A percentile compares a stretch with the other conserved stretches of the same genome.
phyloP scores from a whole-genome alignment of 2,329 filamentous ascomycete species.

The Capronia coronata region DNA sequence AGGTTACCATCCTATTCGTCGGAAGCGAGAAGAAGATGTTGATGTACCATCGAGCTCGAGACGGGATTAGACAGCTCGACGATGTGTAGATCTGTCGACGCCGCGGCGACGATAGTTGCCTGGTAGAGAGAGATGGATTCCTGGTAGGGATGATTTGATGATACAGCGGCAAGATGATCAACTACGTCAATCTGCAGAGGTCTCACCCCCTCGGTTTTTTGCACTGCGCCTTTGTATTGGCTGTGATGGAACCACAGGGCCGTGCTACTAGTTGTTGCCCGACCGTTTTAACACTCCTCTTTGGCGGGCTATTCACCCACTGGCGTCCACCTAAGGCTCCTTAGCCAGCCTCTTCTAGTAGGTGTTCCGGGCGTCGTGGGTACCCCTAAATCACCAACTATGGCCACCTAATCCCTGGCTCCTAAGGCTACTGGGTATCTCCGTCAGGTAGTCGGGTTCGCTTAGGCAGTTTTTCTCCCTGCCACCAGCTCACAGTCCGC shows the following conservation, averaged over 20 bases:
- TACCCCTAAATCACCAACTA: not conserved
- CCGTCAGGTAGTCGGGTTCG: not conserved
- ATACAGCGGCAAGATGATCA: slow-evolving; percentile 10
- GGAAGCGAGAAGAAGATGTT: not conserved
- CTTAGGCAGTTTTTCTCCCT: not conserved
- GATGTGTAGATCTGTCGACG: not conserved
- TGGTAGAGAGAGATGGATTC: not conserved
- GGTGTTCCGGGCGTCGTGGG: not conserved
- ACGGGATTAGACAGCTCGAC: not conserved
- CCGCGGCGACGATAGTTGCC: not conserved
- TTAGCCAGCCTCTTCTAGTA: too few species aligned
- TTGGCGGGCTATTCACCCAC: not conserved
- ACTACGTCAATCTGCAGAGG: slow-evolving; percentile 14
- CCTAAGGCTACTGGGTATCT: too few species aligned
- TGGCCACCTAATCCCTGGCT: too few species aligned
- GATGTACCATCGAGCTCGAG: not conserved
- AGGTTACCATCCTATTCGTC: not conserved
- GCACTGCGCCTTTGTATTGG: not conserved
- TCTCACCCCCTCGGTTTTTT: not conserved
- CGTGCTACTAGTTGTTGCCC: too few species aligned
- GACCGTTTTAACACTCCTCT: too few species aligned
- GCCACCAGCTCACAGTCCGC: not conserved
- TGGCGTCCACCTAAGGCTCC: not conserved
- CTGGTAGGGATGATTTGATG: not conserved
- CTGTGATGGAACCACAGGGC: too few species aligned